A percentile compares a stretch with the other conserved stretches of the same genome.
phyloP scores from a whole-genome alignment of 345 rosid genomes.

The Citrus australasica region DNA sequence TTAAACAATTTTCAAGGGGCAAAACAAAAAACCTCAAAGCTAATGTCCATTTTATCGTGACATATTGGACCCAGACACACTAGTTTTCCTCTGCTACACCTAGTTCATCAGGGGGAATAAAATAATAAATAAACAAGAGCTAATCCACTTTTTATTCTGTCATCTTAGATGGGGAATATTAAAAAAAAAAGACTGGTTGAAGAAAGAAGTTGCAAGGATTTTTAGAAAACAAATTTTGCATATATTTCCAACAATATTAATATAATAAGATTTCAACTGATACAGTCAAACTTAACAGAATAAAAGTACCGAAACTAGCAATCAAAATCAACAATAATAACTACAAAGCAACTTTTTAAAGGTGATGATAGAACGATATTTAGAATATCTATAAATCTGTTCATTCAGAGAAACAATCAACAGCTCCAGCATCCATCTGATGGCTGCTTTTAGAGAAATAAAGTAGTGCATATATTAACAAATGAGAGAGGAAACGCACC shows the following conservation, averaged over 20 bases:
- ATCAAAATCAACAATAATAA: not conserved
- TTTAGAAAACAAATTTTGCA: not conserved
- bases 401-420: not conserved
- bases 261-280: not conserved
- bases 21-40: not conserved
- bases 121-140: not conserved
- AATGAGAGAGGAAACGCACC: constrained; percentile 11
- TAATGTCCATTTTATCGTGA: not conserved
- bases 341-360: not conserved
- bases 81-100: not conserved
- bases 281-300: not conserved
- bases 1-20: not conserved
- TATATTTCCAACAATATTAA: not conserved
- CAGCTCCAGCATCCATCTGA: not conserved
- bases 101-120: not conserved
- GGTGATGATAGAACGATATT: not conserved
- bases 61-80: not conserved
- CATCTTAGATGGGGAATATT: not conserved
- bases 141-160: not conserved
- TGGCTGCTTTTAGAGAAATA: not conserved
- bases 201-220: not conserved
- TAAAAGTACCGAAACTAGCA: not conserved
- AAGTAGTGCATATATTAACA: not conserved
- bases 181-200: not conserved
- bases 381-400: not conserved